Conservation (phyloP, 495 filamentous ascomycete genomes). For the Talaromyces trachyspermus region DNA sequence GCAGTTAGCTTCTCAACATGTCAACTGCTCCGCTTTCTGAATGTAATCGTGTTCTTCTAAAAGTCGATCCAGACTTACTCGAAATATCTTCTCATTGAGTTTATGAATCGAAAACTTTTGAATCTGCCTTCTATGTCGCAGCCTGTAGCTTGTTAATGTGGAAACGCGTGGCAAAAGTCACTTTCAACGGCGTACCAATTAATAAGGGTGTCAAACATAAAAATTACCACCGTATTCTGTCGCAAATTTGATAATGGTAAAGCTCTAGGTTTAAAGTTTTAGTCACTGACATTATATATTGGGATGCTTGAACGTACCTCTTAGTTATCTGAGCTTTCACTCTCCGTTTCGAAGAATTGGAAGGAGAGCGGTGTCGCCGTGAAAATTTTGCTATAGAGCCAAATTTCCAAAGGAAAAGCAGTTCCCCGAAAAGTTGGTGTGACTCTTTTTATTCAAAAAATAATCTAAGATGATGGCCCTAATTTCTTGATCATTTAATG, state of each 20-base stretch:
- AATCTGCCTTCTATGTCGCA: not conserved
- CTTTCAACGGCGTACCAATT: not conserved
- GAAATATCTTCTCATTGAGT: not conserved
- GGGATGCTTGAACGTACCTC: not conserved
- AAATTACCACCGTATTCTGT: not conserved
- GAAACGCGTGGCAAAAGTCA: not conserved
- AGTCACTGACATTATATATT: not conserved
- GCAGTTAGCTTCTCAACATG: not conserved
- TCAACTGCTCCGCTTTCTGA: not conserved
- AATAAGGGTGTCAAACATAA: not conserved
- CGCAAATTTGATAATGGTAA: not conserved
- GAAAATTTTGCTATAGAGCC: not conserved
- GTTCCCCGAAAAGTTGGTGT: not conserved
- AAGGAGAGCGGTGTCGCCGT: not conserved
- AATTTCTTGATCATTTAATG: not conserved
- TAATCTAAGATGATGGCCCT: not conserved
- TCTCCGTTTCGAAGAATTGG: not conserved
- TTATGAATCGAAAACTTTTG: not conserved
- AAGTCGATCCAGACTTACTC: not conserved
- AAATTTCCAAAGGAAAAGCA: not conserved
- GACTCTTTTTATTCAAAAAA: not conserved
- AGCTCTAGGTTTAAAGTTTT: not conserved
- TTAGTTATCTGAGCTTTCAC: not conserved
- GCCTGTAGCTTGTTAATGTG: not conserved
- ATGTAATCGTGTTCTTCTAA: not conserved